Percentiles rank a stretch among this genome's conserved stretches.
Conservation (phyloP, 1,139 yeast genomes). For the Kluyveromyces sp. region DNA sequence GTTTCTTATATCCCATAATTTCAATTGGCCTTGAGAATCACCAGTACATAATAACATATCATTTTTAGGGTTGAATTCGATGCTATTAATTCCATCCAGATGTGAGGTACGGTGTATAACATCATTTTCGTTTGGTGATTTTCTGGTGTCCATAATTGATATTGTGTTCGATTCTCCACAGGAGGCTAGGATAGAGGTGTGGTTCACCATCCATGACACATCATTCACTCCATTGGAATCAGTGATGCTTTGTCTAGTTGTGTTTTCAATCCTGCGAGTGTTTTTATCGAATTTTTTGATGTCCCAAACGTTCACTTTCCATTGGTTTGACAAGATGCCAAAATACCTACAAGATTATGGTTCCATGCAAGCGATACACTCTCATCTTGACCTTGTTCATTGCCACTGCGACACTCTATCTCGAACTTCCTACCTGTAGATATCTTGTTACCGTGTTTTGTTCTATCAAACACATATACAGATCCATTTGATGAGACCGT, state of each 20-base stretch:
- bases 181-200: conserved; percentile 47
- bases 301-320: conserved; percentile 49
- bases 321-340: conserved; percentile 55
- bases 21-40: conserved; percentile 50
- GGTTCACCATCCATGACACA: conserved; percentile 52
- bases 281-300: conserved; percentile 28
- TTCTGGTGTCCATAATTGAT: conserved; percentile 45
- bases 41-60: conserved; percentile 61
- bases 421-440: conserved; percentile 7
- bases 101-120: conserved; percentile 30
- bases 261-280: conserved; percentile 14
- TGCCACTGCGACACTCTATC: conserved; percentile 4
- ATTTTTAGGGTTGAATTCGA: conserved; percentile 56
- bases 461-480: conserved; percentile 57
- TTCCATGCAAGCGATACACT: conserved; percentile 43
- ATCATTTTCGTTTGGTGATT: conserved; percentile 11
- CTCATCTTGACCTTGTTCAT: conserved; percentile 12
- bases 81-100: conserved; percentile 49
- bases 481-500: conserved; percentile 74
- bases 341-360: conserved; percentile 39
- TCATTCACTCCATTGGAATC: conserved; percentile 47
- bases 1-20: conserved; percentile 64
- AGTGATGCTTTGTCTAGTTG: conserved; percentile 9
- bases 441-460: conserved; percentile 31
- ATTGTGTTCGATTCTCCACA: conserved; percentile 52